phyloP scores from a whole-genome alignment of 2,329 filamentous ascomycete genomes.

The Apiospora malaysiana region DNA sequence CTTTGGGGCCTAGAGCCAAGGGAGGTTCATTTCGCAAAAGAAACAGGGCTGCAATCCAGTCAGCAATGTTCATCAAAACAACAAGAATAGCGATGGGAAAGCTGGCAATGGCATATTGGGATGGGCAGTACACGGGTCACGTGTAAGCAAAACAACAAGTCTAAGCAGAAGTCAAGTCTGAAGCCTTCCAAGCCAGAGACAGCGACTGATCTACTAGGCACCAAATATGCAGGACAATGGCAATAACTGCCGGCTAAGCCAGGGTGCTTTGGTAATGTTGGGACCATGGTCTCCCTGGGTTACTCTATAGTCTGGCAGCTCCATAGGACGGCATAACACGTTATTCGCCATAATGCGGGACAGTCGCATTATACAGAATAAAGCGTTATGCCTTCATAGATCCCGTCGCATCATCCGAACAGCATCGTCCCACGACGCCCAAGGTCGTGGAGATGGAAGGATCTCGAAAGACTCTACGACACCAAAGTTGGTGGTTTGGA shows the following conservation, averaged over 20 bases:
- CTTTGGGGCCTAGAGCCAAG: conserved; percentile 24
- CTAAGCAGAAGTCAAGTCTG: background rate
- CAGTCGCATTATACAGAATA: background rate
- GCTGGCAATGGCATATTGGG: background rate
- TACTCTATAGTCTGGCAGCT: conserved; percentile 18
- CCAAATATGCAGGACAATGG: conserved; percentile 5
- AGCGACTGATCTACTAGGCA: conserved; percentile 17
- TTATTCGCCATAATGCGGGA: conserved; percentile 1
- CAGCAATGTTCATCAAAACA: background rate
- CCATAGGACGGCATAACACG: conserved; percentile 9
- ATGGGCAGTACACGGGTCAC: background rate
- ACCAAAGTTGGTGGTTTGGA: conserved; percentile 6
- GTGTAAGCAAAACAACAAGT: conserved; percentile 1
- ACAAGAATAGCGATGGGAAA: background rate
- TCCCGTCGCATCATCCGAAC: conserved; percentile 5
- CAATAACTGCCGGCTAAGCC: conserved; percentile 1
- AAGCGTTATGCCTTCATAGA: conserved; percentile 4
- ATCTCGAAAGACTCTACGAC: conserved; percentile 19
- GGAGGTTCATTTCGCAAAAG: conserved; percentile 26
- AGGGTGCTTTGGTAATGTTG: background rate
- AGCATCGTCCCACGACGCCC: conserved; percentile 1
- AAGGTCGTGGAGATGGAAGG: conserved; percentile 12
- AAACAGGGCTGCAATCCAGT: conserved; percentile 6
- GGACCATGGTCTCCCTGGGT: conserved; percentile 16
- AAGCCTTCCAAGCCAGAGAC: background rate